Conservation (phyloP, 257 asterid genomes). For the Gentiana straminea region DNA sequence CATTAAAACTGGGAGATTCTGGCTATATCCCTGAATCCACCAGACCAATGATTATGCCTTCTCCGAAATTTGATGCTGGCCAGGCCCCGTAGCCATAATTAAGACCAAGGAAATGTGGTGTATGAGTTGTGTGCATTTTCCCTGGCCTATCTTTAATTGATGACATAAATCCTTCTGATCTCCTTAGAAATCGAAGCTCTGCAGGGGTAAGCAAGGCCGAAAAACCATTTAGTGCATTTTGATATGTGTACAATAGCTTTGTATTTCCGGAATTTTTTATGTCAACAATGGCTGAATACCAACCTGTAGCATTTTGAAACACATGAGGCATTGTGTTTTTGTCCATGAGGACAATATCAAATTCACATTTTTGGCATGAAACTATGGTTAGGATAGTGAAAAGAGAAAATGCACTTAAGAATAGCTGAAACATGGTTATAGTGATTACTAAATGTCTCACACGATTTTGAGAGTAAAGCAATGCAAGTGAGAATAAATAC, state of each 20-base stretch:
- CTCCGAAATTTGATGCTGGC: slow-evolving; percentile 7
- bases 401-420: too few relatives aligned
- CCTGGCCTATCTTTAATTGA: not conserved
- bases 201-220: not conserved
- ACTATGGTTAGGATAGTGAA: too few relatives aligned
- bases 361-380: too few relatives aligned
- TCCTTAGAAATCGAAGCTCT: not conserved
- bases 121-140: slow-evolving; percentile 8
- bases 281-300: too few relatives aligned
- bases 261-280: not conserved
- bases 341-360: too few relatives aligned
- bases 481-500: too few relatives aligned
- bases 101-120: slow-evolving; percentile 7
- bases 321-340: too few relatives aligned
- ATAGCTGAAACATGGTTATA: too few relatives aligned
- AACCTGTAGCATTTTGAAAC: too few relatives aligned
- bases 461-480: too few relatives aligned
- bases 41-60: slow-evolving; percentile 4
- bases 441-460: too few relatives aligned
- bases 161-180: not conserved
- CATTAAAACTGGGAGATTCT: slow-evolving; percentile 28
- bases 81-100: slow-evolving; percentile 1
- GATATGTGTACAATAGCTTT: slow-evolving; percentile 3
- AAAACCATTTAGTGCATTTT: slow-evolving; percentile 5
- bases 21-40: slow-evolving; percentile 17